These are phyloP conservation scores for Colletotrichum filicis DNA, from an alignment of 2,329 filamentous ascomycete genomes.

Conservation along the genomic window DNA sequence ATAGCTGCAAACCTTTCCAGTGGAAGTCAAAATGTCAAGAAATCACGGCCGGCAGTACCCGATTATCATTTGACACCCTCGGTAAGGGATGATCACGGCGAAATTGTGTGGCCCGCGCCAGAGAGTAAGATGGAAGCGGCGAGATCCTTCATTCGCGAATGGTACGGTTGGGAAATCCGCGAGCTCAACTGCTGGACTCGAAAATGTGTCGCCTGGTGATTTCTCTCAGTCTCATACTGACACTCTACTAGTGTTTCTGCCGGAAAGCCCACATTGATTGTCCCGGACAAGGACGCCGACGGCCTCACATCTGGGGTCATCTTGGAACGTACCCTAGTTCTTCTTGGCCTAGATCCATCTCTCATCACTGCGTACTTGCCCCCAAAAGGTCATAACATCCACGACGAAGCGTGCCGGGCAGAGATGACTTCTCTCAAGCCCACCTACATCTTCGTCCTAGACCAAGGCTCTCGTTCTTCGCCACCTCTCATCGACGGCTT, in stretches of 20 bases:
- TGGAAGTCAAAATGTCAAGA: background rate
- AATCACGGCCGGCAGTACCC: slow-evolving; percentile 42
- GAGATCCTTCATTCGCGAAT: slow-evolving; percentile 66
- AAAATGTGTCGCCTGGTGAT: background rate
- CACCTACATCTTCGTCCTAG: slow-evolving; percentile 51
- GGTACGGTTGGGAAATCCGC: slow-evolving; percentile 49
- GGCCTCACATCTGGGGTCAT: slow-evolving; percentile 74
- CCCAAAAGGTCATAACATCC: slow-evolving; percentile 68
- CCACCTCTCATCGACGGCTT: slow-evolving; percentile 62
- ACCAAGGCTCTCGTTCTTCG: slow-evolving; percentile 50
- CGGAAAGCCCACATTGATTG: slow-evolving; percentile 64
- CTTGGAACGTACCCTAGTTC: slow-evolving; percentile 66
- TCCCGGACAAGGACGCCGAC: slow-evolving; percentile 77
- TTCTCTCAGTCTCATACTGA: slow-evolving; percentile 19
- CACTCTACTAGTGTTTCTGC: slow-evolving; percentile 56
- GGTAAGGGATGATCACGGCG: slow-evolving; percentile 54
- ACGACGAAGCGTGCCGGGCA: slow-evolving; percentile 62
- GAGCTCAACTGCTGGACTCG: background rate
- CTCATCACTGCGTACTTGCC: slow-evolving; percentile 69
- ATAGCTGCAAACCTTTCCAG: background rate
- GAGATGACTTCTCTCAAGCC: slow-evolving; percentile 59
- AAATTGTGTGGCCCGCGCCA: slow-evolving; percentile 71
- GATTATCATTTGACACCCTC: slow-evolving; percentile 58
- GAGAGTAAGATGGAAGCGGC: slow-evolving; percentile 64
- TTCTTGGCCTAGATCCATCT: slow-evolving; percentile 64